Conservation (phyloP, 2,329 filamentous ascomycete genomes). For the Grosmannia huntii region DNA sequence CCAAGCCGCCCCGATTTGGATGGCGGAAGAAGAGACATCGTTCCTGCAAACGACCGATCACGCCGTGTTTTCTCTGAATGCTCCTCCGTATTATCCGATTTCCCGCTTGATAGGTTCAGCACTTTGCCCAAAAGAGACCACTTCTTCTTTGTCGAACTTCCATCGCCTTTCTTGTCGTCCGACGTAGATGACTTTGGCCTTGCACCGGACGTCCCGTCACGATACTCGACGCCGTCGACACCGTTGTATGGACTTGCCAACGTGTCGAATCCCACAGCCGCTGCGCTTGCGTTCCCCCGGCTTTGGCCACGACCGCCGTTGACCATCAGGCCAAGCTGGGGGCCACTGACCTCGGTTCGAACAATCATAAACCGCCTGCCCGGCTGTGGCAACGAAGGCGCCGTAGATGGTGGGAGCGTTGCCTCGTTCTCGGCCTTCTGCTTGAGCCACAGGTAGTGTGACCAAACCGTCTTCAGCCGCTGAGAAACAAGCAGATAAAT, state of each 20-base stretch:
- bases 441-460: constrained; percentile 65
- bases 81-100: constrained; percentile 20
- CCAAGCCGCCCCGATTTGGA: constrained; percentile 22
- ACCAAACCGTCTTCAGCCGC: constrained; percentile 61
- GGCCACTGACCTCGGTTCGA: constrained; percentile 51
- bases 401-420: constrained; percentile 53
- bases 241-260: constrained; percentile 5
- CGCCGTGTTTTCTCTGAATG: constrained; percentile 37
- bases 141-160: constrained; percentile 36
- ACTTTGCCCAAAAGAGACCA: constrained; percentile 55
- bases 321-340: constrained; percentile 30
- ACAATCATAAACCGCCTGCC: constrained; percentile 82
- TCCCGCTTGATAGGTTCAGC: constrained; percentile 30
- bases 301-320: neutral
- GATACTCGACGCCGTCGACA: neutral
- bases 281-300: neutral
- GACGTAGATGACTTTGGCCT: neutral
- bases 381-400: constrained; percentile 73
- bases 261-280: constrained; percentile 6
- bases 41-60: constrained; percentile 22
- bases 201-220: constrained; percentile 6
- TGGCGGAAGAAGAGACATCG: constrained; percentile 18
- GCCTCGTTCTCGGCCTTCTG: constrained; percentile 47
- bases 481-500: constrained; percentile 57
- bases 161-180: constrained; percentile 14